Evolutionary conservation across 768 basidiomycete species (phyloP).

Genomic region (Rhodocollybia butyracea): DNA sequence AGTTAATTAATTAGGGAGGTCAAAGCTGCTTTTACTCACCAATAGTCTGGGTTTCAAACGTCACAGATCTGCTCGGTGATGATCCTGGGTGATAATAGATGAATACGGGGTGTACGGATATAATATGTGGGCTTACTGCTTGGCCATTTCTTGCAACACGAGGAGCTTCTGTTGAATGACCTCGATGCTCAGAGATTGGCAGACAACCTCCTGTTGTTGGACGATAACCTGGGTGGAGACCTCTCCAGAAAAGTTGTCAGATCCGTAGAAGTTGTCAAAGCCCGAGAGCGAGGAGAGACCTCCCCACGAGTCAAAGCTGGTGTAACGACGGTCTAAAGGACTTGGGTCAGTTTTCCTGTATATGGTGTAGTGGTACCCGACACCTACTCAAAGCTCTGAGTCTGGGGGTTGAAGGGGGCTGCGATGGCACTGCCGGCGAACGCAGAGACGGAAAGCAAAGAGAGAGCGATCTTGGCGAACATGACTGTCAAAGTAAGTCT

Average conservation of each 20-base stretch:
- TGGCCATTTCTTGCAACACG: conserved; percentile 44
- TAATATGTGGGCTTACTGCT: conserved; percentile 26
- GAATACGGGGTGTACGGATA: not conserved
- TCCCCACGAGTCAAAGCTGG: conserved; percentile 31
- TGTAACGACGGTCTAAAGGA: not conserved
- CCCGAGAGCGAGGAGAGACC: conserved; percentile 31
- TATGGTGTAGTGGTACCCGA: not conserved
- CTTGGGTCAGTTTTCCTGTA: not conserved
- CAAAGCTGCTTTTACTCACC: not conserved
- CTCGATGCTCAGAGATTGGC: conserved; percentile 31
- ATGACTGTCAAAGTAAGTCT: conserved; percentile 19
- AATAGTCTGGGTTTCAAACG: conserved; percentile 41
- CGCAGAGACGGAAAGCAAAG: conserved; percentile 26
- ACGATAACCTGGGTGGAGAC: conserved; percentile 30
- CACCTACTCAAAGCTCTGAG: conserved; percentile 20
- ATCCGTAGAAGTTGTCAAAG: conserved; percentile 47
- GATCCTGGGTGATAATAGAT: conserved; percentile 25
- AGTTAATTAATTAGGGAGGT: not conserved
- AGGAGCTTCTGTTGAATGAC: conserved; percentile 46
- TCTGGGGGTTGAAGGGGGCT: conserved; percentile 21
- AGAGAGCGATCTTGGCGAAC: conserved; percentile 36
- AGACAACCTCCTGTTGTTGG: conserved; percentile 34
- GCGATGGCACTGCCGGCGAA: conserved; percentile 28
- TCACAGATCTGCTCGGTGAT: conserved; percentile 46
- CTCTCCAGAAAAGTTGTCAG: conserved; percentile 39